Conservation (phyloP, 345 rosid genomes). For the Populus alba region DNA sequence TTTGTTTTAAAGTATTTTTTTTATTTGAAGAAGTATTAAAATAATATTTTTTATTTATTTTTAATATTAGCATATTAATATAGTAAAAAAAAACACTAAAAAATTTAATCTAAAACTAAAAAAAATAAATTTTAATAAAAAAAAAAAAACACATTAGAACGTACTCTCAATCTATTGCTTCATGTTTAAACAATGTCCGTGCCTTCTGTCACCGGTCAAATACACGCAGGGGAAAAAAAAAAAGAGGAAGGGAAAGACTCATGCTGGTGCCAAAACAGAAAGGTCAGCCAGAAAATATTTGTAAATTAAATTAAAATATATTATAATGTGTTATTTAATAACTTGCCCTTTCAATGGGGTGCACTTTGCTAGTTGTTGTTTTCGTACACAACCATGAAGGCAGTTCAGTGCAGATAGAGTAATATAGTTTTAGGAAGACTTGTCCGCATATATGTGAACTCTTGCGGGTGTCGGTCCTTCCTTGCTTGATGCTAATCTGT, state of each 20-base stretch:
- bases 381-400: not conserved
- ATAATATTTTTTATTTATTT: too few species aligned
- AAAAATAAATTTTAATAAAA: too few species aligned
- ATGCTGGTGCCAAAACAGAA: slow-evolving; percentile 13
- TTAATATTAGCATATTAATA: too few species aligned
- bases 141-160: too few species aligned
- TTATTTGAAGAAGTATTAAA: too few species aligned
- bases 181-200: slow-evolving; percentile 30
- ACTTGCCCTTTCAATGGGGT: slow-evolving; percentile 2
- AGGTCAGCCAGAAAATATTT: slow-evolving; percentile 8
- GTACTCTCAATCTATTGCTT: slow-evolving; percentile 14
- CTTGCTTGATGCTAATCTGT: not conserved
- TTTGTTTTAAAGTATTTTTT: too few species aligned
- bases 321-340: not conserved
- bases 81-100: too few species aligned
- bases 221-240: not conserved
- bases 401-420: not conserved
- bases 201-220: slow-evolving; percentile 18
- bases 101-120: too few species aligned
- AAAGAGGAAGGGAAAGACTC: not conserved
- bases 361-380: not conserved
- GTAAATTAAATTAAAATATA: not conserved
- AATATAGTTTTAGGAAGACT: not conserved
- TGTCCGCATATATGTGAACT: slow-evolving; percentile 4
- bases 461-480: not conserved